Conservation (phyloP, 2,329 filamentous ascomycete species). For the Graphiopsis chlorocephala region DNA sequence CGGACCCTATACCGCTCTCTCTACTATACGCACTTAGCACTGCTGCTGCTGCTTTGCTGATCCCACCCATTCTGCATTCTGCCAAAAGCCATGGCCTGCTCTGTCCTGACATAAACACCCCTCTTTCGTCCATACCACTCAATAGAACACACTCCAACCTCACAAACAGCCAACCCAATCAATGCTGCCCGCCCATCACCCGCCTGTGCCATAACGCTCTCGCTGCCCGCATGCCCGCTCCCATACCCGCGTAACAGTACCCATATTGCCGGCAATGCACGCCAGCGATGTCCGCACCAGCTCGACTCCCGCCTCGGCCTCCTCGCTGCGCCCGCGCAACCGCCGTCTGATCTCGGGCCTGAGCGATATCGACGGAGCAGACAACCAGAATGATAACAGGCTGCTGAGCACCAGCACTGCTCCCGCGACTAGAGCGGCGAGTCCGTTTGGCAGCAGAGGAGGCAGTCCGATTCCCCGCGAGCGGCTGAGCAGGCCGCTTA, state of each 20-base stretch:
- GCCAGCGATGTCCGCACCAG: conserved; percentile 30
- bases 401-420: conserved; percentile 33
- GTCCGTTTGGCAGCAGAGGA: conserved; percentile 10
- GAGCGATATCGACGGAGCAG: conserved; percentile 42
- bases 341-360: conserved; percentile 48
- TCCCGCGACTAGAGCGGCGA: conserved; percentile 20
- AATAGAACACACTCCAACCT: not conserved
- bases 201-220: not conserved
- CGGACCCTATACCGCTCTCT: not conserved
- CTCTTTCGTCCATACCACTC: not conserved
- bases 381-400: conserved; percentile 32
- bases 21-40: conserved; percentile 1
- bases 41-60: not conserved
- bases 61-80: not conserved
- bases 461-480: conserved; percentile 15
- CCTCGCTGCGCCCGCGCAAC: conserved; percentile 46
- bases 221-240: not conserved
- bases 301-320: conserved; percentile 37
- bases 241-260: not conserved
- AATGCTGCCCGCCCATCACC: conserved; percentile 13
- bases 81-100: not conserved
- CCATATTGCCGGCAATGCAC: conserved; percentile 27
- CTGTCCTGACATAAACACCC: not conserved
- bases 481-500: conserved; percentile 8
- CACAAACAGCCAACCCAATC: not conserved